Evolutionary conservation across 2,329 filamentous ascomycete genomes (phyloP), one percentile per base, ranked within the genome.

Genomic region (Beauveria scarabaeidicola): DNA sequence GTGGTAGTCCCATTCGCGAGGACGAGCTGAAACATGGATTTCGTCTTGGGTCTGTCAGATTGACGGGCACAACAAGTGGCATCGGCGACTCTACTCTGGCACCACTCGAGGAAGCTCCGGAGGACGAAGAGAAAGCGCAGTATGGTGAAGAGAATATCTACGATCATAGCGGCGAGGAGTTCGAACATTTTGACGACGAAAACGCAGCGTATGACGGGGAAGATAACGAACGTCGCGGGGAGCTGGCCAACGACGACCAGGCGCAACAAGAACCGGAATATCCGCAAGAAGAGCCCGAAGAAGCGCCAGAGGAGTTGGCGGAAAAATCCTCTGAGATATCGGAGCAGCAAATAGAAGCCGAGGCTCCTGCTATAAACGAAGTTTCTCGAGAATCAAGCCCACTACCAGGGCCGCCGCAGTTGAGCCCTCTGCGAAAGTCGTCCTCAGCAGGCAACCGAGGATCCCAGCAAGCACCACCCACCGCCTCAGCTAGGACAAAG

Each of bases 21-120:
- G 83, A 86, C 61, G 85, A 87, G 66, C 72, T 87, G 56, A 85
- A 84, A 69, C 84, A 86, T 78, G 87, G 89, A 1, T 73, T 91
- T 43, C 80, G 83, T 6, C 76, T 87, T 19, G 84, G 82, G 61
- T 83, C 84, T 0, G 78, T 86, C 21, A 79, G 80, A 32, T 74
- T 84, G 41, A 75, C 76, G 43, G 77, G 82, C 51, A 78, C 77
- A 75, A 48, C 78, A 79, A 67, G 81, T 76, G 0, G 67, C 62
- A 23, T 61, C 1, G 56, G 56, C 11, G 64, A 65, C n/a, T 58
- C 65, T 19, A 61, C 61, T 2, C 62, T 61, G 15, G 51, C 44
- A 19, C 55, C 55, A 1, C 44, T 61, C 1, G 55, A 61, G 23
- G 48, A 58, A 44, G n/a, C 19, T 10, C 29, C n/a, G 11, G 53